These are phyloP conservation scores for Aureobasidium sp. DNA, from an alignment of 2,329 filamentous ascomycete genomes.

Conservation along the genomic window DNA sequence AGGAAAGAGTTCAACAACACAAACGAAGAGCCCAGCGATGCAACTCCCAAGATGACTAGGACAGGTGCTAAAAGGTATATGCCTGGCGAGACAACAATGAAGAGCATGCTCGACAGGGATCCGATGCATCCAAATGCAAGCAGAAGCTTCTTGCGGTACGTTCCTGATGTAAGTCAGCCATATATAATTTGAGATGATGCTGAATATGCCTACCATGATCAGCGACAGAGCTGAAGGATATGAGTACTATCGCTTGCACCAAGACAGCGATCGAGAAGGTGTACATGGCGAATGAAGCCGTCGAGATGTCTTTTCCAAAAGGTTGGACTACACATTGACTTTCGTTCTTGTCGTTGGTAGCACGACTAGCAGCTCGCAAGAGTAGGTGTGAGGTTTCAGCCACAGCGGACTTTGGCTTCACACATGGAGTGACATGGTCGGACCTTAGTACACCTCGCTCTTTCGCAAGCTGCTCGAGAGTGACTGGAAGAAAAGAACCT, in stretches of 20 bases:
- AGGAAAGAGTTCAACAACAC: slow-evolving; percentile 92
- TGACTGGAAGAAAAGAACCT: slow-evolving; percentile 90
- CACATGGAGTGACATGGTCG: slow-evolving; percentile 66
- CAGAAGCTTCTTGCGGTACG: slow-evolving; percentile 76
- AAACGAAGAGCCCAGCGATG: slow-evolving; percentile 88
- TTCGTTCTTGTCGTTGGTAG: slow-evolving; percentile 31
- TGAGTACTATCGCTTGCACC: slow-evolving; percentile 76
- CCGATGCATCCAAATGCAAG: slow-evolving; percentile 73
- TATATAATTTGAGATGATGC: background rate
- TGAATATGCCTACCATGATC: slow-evolving; percentile 61
- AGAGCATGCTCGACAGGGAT: slow-evolving; percentile 70
- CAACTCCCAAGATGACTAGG: slow-evolving; percentile 78
- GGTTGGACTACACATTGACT: slow-evolving; percentile 73
- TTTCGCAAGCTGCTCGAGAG: slow-evolving; percentile 80
- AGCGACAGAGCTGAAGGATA: slow-evolving; percentile 87
- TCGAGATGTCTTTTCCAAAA: slow-evolving; percentile 75
- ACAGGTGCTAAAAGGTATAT: slow-evolving; percentile 74
- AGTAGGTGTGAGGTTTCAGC: slow-evolving; percentile 18
- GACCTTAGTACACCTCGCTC: slow-evolving; percentile 80
- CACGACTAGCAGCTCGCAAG: slow-evolving; percentile 11
- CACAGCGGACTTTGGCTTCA: slow-evolving; percentile 17
- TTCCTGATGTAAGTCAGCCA: slow-evolving; percentile 25
- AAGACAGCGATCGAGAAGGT: slow-evolving; percentile 86
- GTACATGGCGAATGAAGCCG: slow-evolving; percentile 91
- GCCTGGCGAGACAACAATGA: slow-evolving; percentile 65